These are phyloP conservation scores for Pharnaceum exiguum DNA, from an alignment of 148 eudicot species.

Conservation along the genomic window DNA sequence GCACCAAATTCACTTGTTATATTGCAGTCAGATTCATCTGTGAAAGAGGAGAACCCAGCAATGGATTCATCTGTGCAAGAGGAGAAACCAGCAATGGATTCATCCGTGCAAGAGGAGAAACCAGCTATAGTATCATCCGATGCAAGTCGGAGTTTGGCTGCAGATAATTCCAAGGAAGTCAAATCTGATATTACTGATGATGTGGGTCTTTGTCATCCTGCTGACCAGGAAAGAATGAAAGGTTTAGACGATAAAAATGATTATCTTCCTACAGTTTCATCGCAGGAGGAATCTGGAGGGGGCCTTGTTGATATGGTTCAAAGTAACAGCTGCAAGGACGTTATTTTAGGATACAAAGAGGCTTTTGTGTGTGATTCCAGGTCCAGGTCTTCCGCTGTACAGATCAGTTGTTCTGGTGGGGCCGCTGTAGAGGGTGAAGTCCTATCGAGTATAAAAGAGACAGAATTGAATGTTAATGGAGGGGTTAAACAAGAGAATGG, in stretches of 20 bases:
- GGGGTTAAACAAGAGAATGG: constrained; percentile 4
- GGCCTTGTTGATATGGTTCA: neutral
- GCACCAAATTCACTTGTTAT: constrained; percentile 22
- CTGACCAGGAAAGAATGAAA: no score
- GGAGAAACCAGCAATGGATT: neutral
- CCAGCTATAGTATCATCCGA: no score
- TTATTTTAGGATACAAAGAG: constrained; percentile 9
- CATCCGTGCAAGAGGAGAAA: neutral
- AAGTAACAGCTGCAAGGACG: constrained; percentile 1
- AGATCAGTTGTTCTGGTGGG: neutral
- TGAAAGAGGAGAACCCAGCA: constrained; percentile 9
- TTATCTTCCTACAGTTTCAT: no score
- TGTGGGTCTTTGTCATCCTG: no score
- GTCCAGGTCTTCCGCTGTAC: neutral
- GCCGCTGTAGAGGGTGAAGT: constrained; percentile 2
- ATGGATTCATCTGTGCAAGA: constrained; percentile 21
- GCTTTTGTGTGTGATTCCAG: neutral
- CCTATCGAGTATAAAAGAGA: neutral
- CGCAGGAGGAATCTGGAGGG: neutral
- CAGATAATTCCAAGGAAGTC: no score
- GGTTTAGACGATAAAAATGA: no score
- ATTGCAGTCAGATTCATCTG: constrained; percentile 14
- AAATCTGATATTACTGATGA: neutral
- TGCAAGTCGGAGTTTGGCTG: no score
- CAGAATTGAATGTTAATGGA: neutral